Evolutionary conservation across 331 rosid genomes (phyloP), one percentile per base, ranked within the genome.

Genomic region (Dryas integrifolia): DNA sequence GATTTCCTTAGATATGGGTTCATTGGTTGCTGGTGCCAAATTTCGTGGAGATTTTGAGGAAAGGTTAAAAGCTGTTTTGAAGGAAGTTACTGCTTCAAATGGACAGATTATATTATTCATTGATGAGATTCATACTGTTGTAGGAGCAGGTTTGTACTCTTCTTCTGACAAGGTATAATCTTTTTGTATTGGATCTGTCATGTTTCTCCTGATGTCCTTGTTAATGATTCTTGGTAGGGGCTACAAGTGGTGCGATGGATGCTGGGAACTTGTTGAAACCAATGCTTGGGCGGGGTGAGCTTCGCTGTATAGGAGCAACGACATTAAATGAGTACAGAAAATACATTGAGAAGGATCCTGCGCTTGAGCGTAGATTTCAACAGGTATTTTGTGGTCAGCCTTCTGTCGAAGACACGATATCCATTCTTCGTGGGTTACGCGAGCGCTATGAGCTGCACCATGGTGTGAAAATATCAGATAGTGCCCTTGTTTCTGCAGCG

Each of bases 171-270:
- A 38, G 65, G 49, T 68, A 47, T 16, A 70, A 40, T 52, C 16
- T 40, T 51, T 47, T 73, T 10, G 4, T 48, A 2, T 15, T 63
- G 73, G n/a, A 18, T 67, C 60, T 52, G 44, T 40, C 2, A 9
- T 67, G 50, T 65, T 16, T 18, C 47, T 48, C 51, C 15, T 71
- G 58, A 65, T 47, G 59, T 24, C 72, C 56, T 59, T 71, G 77
- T 64, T 69, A 65, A 76, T 81, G 71, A 45, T 79, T 82, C 24
- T 40, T 61, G 72, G 78, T 21, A 95, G 98, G 99, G 75, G 99
- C 99, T 80, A 91, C 98, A 56, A 82, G 88, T 80, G 99, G 98
- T 83, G 99, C 99, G n/a, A 92, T 92, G 99, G 99, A 95, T 84
- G 99, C 99, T 74, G 97, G 97, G 58, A 95, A 95, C 83, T 85